Percentiles rank a stretch among this genome's conserved stretches.
These are phyloP conservation scores for Arabidopsis suecica DNA, from an alignment of 345 rosid species.

Conservation along the genomic window DNA sequence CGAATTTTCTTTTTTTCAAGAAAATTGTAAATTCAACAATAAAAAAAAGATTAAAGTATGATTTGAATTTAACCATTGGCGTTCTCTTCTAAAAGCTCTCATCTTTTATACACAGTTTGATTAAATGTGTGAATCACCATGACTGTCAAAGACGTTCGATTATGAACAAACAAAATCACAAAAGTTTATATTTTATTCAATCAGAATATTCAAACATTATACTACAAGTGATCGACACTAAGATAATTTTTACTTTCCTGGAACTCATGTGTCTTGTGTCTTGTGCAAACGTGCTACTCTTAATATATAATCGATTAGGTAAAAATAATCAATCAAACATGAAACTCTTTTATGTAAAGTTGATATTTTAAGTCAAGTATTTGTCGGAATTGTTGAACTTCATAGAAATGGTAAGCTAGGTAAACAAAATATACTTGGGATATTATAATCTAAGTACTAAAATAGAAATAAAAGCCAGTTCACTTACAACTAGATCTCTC, in stretches of 20 bases:
- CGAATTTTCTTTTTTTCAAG: background rate
- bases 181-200: too few species aligned
- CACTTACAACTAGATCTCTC: slow-evolving; percentile 11
- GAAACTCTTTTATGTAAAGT: background rate
- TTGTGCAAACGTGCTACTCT: slow-evolving; percentile 34
- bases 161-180: too few species aligned
- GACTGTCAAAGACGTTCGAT: background rate
- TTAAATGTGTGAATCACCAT: background rate
- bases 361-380: background rate
- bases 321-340: background rate
- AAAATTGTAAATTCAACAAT: background rate
- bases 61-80: background rate
- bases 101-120: too few species aligned
- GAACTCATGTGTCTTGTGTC: slow-evolving; percentile 25
- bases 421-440: slow-evolving; percentile 35
- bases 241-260: background rate
- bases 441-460: background rate
- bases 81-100: background rate
- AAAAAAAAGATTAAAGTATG: background rate
- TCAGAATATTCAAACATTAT: too few species aligned
- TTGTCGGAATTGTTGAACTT: background rate
- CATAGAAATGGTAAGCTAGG: slow-evolving; percentile 18
- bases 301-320: slow-evolving; percentile 1
- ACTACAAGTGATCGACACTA: background rate
- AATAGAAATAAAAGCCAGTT: background rate